A percentile compares a stretch with the other conserved stretches of the same genome.
These are phyloP conservation scores for Sphaerosporella brunnea DNA, from an alignment of 495 filamentous ascomycete species.

Conservation along the genomic window DNA sequence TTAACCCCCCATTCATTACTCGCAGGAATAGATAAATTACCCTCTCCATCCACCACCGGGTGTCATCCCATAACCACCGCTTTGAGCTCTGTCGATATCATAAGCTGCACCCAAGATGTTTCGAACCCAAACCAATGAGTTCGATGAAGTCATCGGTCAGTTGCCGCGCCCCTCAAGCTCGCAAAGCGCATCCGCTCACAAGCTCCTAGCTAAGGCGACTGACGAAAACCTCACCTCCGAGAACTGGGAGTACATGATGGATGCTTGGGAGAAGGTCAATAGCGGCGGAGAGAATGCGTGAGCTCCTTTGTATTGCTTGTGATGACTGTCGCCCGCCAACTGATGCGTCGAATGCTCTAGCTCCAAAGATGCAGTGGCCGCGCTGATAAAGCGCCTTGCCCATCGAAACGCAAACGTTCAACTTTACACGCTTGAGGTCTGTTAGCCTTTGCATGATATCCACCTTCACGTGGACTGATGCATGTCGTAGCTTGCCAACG, in stretches of 20 bases:
- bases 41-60: too few relatives aligned
- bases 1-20: too few relatives aligned
- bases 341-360: slow-evolving; percentile 27
- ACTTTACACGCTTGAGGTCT: slow-evolving; percentile 86
- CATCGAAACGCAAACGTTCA: slow-evolving; percentile 99
- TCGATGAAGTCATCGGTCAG: slow-evolving; percentile 68
- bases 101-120: slow-evolving; percentile 54
- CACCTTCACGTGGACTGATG: slow-evolving; percentile 22
- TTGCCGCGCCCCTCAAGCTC: slow-evolving; percentile 8
- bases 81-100: too few relatives aligned
- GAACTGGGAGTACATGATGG: slow-evolving; percentile 97
- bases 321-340: too few relatives aligned
- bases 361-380: slow-evolving; percentile 79
- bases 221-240: slow-evolving; percentile 96
- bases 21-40: too few relatives aligned
- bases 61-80: too few relatives aligned
- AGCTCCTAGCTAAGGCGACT: slow-evolving; percentile 70
- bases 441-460: too few relatives aligned
- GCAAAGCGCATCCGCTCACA: slow-evolving; percentile 1
- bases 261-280: slow-evolving; percentile 87
- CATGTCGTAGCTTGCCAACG: slow-evolving; percentile 56
- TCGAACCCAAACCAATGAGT: slow-evolving; percentile 59
- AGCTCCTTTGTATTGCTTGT: too few relatives aligned
- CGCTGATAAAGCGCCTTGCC: slow-evolving; percentile 87
- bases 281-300: slow-evolving; percentile 44